Evolutionary conservation across 2,329 filamentous ascomycete genomes (phyloP).

Genomic region (Aspergillus cejpii): DNA sequence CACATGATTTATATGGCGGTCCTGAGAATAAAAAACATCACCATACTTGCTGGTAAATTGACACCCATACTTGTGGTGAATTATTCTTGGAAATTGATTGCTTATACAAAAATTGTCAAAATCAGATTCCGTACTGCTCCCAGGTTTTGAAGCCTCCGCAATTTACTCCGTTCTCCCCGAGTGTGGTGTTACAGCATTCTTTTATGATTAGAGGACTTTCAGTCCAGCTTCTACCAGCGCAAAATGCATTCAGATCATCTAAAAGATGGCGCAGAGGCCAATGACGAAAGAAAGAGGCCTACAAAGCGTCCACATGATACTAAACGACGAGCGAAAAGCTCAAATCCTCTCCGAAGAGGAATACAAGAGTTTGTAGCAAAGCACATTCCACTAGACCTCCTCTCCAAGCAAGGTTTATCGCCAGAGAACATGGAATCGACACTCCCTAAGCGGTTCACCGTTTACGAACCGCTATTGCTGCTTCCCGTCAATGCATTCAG

Average conservation of each 20-base stretch:
- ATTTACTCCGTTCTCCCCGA: background rate
- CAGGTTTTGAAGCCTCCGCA: too few species aligned
- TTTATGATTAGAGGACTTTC: too few species aligned
- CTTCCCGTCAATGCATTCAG: conserved; percentile 46
- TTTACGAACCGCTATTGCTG: conserved; percentile 54
- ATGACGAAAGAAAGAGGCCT: background rate
- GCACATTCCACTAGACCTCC: conserved; percentile 13
- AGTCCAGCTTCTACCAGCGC: background rate
- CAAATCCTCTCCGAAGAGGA: conserved; percentile 29
- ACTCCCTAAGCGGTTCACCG: conserved; percentile 45
- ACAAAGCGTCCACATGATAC: background rate
- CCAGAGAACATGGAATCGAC: conserved; percentile 13
- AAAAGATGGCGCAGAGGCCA: background rate
- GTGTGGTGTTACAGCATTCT: background rate
- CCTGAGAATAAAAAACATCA: background rate
- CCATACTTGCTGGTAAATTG: background rate
- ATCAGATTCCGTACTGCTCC: too few species aligned
- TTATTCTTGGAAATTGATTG: too few species aligned
- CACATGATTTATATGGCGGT: conserved; percentile 1
- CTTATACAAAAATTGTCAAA: too few species aligned
- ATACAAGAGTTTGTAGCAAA: conserved; percentile 28
- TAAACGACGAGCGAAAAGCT: conserved; percentile 9
- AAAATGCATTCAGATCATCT: background rate
- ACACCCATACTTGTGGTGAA: too few species aligned
- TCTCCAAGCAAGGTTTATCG: conserved; percentile 13